Evolutionary conservation across 352 stramenopile species (phyloP).

Genomic region (Pelagophyceae sp.): DNA sequence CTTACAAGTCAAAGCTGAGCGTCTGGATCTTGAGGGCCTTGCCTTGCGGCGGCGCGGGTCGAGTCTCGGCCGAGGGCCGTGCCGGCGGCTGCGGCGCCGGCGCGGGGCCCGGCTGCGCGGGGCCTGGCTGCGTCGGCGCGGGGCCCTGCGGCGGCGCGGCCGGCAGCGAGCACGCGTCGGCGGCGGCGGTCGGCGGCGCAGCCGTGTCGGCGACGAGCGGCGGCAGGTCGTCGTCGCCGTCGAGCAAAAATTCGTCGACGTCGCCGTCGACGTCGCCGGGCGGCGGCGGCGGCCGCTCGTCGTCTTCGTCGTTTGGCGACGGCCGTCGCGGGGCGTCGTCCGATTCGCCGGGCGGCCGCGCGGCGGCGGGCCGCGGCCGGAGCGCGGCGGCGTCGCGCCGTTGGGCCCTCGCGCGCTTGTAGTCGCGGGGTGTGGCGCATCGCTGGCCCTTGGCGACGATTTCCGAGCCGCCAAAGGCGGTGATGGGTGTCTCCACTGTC

Average conservation of each 20-base stretch:
- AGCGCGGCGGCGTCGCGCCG: not conserved
- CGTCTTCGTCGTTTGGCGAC: not conserved
- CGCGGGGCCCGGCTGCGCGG: no score
- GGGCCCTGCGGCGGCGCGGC: not conserved
- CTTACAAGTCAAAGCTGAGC: not conserved
- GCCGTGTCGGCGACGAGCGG: not conserved
- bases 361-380: no score
- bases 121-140: not conserved
- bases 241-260: not conserved
- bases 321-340: not conserved
- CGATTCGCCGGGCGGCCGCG: not conserved
- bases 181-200: not conserved
- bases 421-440: not conserved
- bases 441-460: not conserved
- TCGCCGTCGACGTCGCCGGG: not conserved
- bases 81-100: not conserved
- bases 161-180: no score
- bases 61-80: no score
- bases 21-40: not conserved
- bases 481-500: slow-evolving; percentile 34
- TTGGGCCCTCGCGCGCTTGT: not conserved
- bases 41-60: no score
- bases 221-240: not conserved
- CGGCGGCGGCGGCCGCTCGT: not conserved
- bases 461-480: slow-evolving; percentile 24